Conservation (phyloP, 2,329 filamentous ascomycete genomes). For the Colletotrichum tabaci region DNA sequence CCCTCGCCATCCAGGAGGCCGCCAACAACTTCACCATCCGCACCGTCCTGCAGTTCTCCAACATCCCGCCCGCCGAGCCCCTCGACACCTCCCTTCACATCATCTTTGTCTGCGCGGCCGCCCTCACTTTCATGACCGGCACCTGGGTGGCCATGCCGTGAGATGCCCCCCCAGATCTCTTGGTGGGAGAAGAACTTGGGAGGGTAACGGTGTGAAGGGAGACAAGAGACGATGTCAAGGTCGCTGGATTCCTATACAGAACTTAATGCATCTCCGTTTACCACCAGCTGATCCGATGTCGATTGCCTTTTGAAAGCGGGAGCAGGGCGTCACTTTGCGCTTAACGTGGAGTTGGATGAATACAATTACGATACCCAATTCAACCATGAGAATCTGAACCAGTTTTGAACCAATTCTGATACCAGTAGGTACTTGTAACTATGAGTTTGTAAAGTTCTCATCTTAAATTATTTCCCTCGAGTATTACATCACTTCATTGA, state of each 20-base stretch:
- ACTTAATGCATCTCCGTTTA: conserved; percentile 22
- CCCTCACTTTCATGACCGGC: conserved; percentile 1
- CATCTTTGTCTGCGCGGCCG: conserved; percentile 15
- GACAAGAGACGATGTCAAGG: background rate
- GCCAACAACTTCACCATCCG: conserved; percentile 60
- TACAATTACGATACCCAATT: conserved; percentile 9
- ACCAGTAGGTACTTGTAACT: too few species aligned
- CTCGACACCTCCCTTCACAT: conserved; percentile 17
- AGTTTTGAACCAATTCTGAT: too few species aligned
- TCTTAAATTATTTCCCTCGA: too few species aligned
- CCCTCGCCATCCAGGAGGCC: conserved; percentile 59
- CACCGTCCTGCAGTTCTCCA: conserved; percentile 53
- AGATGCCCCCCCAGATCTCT: background rate
- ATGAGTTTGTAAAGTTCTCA: too few species aligned
- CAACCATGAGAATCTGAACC: too few species aligned
- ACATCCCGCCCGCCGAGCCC: conserved; percentile 43
- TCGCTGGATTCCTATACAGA: conserved; percentile 11
- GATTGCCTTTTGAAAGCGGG: conserved; percentile 3
- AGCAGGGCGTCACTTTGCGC: conserved; percentile 11
- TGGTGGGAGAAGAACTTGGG: background rate
- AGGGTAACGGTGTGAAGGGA: background rate
- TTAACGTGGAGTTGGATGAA: conserved; percentile 31
- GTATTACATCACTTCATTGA: too few species aligned
- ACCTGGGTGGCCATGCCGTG: conserved; percentile 37
- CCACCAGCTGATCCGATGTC: conserved; percentile 1